Conservation (phyloP, 2,329 filamentous ascomycete species). For the Cercospora citrullina region DNA sequence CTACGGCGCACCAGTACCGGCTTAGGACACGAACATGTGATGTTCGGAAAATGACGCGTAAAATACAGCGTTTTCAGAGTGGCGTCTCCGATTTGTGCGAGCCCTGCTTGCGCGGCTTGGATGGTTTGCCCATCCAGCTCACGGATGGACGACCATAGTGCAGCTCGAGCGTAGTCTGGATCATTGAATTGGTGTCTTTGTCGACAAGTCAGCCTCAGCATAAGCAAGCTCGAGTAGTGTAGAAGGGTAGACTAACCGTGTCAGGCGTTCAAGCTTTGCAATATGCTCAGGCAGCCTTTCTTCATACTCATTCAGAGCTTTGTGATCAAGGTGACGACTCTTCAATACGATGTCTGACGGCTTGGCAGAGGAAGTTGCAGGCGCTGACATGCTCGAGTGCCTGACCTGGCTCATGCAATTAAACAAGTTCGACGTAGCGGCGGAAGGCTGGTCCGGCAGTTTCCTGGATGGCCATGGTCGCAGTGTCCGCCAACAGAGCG, state of each 20-base stretch:
- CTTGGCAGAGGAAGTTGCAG: not conserved
- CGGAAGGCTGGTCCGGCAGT: not conserved
- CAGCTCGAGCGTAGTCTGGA: not conserved
- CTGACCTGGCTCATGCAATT: constrained; percentile 9
- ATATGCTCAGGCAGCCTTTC: not conserved
- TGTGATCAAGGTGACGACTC: not conserved
- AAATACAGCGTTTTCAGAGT: not conserved
- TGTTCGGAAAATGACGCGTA: not conserved
- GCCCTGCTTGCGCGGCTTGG: not conserved
- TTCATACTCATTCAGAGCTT: not conserved
- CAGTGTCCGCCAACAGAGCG: not conserved
- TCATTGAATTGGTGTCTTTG: not conserved
- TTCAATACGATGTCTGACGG: not conserved
- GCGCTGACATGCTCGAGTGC: not conserved
- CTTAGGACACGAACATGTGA: not conserved
- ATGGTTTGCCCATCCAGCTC: not conserved
- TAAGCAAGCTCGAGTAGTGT: not conserved
- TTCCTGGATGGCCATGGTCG: not conserved
- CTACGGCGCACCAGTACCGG: not conserved
- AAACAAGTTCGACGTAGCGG: constrained; percentile 10
- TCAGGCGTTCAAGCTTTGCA: not conserved
- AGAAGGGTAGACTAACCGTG: not conserved
- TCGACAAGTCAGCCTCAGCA: not conserved
- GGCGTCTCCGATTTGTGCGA: not conserved
- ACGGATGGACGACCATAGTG: not conserved